Percentiles rank a stretch among this genome's conserved stretches.
phyloP scores from a whole-genome alignment of 164 flowering plant genomes.

The Umbilicus rupestris region DNA sequence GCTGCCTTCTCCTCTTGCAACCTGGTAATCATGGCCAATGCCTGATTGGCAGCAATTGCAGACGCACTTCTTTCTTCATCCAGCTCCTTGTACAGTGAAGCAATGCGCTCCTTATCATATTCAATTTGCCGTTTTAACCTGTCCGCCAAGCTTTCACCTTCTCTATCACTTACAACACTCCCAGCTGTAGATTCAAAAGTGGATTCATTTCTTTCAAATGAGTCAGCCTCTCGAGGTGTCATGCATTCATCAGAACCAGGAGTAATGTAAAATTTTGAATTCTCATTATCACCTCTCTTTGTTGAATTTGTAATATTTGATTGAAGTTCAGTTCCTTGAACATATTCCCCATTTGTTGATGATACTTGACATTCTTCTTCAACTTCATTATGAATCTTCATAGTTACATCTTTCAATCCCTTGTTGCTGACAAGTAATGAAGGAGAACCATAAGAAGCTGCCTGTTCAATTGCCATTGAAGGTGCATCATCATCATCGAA shows the following conservation, averaged over 20 bases:
- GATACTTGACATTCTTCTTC: slow-evolving; percentile 6
- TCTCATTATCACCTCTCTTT: slow-evolving; percentile 32
- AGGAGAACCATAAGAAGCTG: slow-evolving; percentile 1
- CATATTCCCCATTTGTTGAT: slow-evolving; percentile 2
- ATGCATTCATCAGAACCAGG: slow-evolving; percentile 33
- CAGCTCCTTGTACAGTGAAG: slow-evolving; percentile 56
- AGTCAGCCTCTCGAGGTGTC: slow-evolving; percentile 39
- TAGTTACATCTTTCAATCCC: slow-evolving; percentile 12
- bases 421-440: slow-evolving; percentile 5
- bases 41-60: slow-evolving; percentile 73
- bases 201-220: slow-evolving; percentile 80
- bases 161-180: slow-evolving; percentile 48
- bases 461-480: not conserved
- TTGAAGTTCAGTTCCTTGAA: slow-evolving; percentile 9
- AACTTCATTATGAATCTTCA: slow-evolving; percentile 12
- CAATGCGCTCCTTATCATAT: slow-evolving; percentile 44
- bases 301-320: slow-evolving; percentile 13
- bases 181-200: slow-evolving; percentile 54
- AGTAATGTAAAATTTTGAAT: slow-evolving; percentile 27
- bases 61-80: slow-evolving; percentile 97
- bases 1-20: slow-evolving; percentile 94
- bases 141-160: slow-evolving; percentile 57
- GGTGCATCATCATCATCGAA: not conserved
- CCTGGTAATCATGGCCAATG: slow-evolving; percentile 94
- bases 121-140: slow-evolving; percentile 66